Percentiles rank a stretch among this genome's conserved stretches.
phyloP scores from a whole-genome alignment of 768 basidiomycete species.

The Phallus indusiatus region DNA sequence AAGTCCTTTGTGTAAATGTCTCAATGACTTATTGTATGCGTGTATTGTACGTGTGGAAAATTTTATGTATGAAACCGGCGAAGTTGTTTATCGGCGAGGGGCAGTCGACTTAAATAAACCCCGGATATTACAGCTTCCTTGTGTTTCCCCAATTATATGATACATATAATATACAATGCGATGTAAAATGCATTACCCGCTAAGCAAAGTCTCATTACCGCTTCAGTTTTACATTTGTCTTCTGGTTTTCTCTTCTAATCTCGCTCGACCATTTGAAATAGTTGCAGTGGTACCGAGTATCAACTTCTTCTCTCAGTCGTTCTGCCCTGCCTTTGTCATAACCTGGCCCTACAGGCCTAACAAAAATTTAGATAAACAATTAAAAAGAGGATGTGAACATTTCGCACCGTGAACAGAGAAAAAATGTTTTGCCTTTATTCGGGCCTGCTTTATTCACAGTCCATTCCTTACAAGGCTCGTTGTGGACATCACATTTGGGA shows the following conservation, averaged over 20 bases:
- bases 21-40: too few relatives aligned
- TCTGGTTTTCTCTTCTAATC: conserved; percentile 37
- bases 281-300: conserved; percentile 64
- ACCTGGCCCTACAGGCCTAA: conserved; percentile 86
- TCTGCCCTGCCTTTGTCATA: conserved; percentile 72
- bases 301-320: conserved; percentile 67
- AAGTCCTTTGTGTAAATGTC: too few relatives aligned
- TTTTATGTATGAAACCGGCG: too few relatives aligned
- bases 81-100: too few relatives aligned
- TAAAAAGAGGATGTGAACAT: neutral
- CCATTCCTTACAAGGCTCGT: conserved; percentile 65
- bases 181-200: neutral
- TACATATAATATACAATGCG: too few relatives aligned
- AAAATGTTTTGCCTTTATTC: conserved; percentile 82
- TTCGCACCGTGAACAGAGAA: conserved; percentile 67
- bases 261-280: conserved; percentile 85
- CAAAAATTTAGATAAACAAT: neutral
- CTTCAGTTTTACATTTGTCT: neutral
- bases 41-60: too few relatives aligned
- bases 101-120: too few relatives aligned
- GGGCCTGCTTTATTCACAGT: conserved; percentile 81
- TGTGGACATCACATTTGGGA: conserved; percentile 63
- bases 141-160: too few relatives aligned
- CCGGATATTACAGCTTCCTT: too few relatives aligned
- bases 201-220: too few relatives aligned